A percentile compares a stretch with the other conserved stretches of the same genome.
phyloP scores from a whole-genome alignment of 495 filamentous ascomycete species.

The Venustampulla echinocandica region DNA sequence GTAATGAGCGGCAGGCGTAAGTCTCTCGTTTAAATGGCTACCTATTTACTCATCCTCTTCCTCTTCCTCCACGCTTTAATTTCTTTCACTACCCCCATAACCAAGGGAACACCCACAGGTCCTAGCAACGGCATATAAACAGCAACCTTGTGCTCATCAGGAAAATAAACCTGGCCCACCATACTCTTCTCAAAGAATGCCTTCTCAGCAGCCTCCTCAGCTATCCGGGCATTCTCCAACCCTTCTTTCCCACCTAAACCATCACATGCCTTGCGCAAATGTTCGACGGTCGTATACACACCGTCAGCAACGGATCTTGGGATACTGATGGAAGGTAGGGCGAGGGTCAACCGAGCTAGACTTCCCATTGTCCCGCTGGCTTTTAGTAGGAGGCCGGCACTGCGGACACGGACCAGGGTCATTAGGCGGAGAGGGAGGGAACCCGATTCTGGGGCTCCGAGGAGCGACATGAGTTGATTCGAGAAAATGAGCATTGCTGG shows the following conservation, averaged over 20 bases:
- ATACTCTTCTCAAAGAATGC: slow-evolving; percentile 99
- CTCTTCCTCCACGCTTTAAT: slow-evolving; percentile 47
- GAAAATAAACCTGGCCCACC: slow-evolving; percentile 96
- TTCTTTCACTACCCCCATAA: slow-evolving; percentile 79
- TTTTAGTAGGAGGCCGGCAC: slow-evolving; percentile 78
- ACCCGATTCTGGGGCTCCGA: slow-evolving; percentile 76
- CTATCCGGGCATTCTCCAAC: slow-evolving; percentile 70
- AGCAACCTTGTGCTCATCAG: slow-evolving; percentile 97
- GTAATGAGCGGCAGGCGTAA: no score
- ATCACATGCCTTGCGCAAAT: slow-evolving; percentile 67
- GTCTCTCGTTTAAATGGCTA: no score
- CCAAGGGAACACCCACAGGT: slow-evolving; percentile 80
- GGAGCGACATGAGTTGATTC: slow-evolving; percentile 80
- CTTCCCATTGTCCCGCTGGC: slow-evolving; percentile 93
- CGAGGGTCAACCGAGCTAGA: slow-evolving; percentile 73
- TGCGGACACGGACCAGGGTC: slow-evolving; percentile 72
- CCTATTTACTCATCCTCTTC: no score
- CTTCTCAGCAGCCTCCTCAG: slow-evolving; percentile 81
- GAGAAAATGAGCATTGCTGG: slow-evolving; percentile 84
- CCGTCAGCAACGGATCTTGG: slow-evolving; percentile 77
- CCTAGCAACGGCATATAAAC: slow-evolving; percentile 90
- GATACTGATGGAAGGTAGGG: slow-evolving; percentile 84
- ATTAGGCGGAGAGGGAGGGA: slow-evolving; percentile 75
- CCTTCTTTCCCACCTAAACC: slow-evolving; percentile 52
- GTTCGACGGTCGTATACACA: slow-evolving; percentile 68